phyloP scores from a whole-genome alignment of 75 land plant species.

The Azolla pinnata region DNA sequence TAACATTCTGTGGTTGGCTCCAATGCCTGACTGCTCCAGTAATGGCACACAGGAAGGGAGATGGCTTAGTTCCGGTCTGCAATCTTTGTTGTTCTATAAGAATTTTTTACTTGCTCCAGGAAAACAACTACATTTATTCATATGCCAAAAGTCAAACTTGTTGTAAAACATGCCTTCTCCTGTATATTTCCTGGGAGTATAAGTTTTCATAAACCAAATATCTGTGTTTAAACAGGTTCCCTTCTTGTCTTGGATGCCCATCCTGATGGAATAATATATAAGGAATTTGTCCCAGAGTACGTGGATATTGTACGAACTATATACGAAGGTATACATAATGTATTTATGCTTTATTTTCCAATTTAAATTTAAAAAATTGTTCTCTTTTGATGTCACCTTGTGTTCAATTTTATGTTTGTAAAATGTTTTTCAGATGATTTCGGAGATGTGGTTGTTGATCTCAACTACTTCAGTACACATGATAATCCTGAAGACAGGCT shows the following conservation, averaged over 20 bases:
- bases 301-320: conserved; percentile 68
- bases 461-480: conserved; percentile 63
- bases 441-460: conserved; percentile 64
- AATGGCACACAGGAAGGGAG: conserved; percentile 29
- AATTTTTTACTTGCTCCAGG: no score
- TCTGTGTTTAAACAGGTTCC: conserved; percentile 46
- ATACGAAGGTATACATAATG: conserved; percentile 52
- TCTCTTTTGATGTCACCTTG: no score
- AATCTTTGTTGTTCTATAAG: no score
- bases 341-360: background rate
- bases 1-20: conserved; percentile 97
- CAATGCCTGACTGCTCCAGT: conserved; percentile 55
- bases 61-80: conserved; percentile 74
- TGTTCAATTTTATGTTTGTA: background rate
- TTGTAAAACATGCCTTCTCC: no score
- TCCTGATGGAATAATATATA: conserved; percentile 70
- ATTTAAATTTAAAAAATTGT: background rate
- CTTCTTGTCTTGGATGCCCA: conserved; percentile 80
- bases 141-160: background rate
- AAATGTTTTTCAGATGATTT: conserved; percentile 54
- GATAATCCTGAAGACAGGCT: conserved; percentile 31
- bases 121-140: no score
- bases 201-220: no score
- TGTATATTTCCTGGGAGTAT: no score
- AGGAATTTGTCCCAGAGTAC: conserved; percentile 70